Evolutionary conservation across 805 yeast species (phyloP).

Genomic region (Cyberlindnera meyerae): DNA sequence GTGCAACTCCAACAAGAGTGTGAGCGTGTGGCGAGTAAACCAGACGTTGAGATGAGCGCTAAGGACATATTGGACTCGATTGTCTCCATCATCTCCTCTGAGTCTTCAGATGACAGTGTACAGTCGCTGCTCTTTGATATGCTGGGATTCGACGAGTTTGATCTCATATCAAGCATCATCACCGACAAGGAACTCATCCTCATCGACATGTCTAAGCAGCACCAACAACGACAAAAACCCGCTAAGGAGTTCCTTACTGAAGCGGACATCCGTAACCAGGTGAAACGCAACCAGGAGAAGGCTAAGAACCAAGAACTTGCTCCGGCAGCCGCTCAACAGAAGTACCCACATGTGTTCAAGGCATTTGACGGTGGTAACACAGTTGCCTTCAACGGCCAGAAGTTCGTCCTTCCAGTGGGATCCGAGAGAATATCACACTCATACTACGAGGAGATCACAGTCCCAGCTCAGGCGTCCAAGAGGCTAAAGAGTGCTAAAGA

Average conservation of each 20-base stretch:
- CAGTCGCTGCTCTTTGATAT: slow-evolving; percentile 75
- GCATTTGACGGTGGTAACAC: slow-evolving; percentile 62
- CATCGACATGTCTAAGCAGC: slow-evolving; percentile 20
- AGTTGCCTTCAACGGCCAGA: slow-evolving; percentile 76
- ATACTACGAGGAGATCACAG: slow-evolving; percentile 71
- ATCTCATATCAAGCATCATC: slow-evolving; percentile 61
- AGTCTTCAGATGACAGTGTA: slow-evolving; percentile 48
- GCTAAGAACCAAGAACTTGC: slow-evolving; percentile 46
- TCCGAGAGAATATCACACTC: slow-evolving; percentile 61
- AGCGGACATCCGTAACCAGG: slow-evolving; percentile 50
- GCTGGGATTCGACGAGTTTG: slow-evolving; percentile 83
- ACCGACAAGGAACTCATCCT: slow-evolving; percentile 37
- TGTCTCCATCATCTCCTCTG: slow-evolving; percentile 30
- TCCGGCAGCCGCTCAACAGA: slow-evolving; percentile 40
- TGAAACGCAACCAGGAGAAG: slow-evolving; percentile 42
- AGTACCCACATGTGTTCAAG: slow-evolving; percentile 86
- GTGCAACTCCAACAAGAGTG: slow-evolving; percentile 23
- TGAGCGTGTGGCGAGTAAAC: slow-evolving; percentile 29
- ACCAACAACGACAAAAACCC: slow-evolving; percentile 16
- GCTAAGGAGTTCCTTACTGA: slow-evolving; percentile 40
- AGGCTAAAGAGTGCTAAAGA: slow-evolving; percentile 35
- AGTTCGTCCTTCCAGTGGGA: slow-evolving; percentile 75
- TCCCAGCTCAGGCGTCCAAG: slow-evolving; percentile 65
- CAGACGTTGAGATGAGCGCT: slow-evolving; percentile 29
- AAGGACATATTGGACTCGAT: slow-evolving; percentile 29